Evolutionary conservation across 2,329 filamentous ascomycete genomes (phyloP).

Genomic region (Scedosporium apiospermum): DNA sequence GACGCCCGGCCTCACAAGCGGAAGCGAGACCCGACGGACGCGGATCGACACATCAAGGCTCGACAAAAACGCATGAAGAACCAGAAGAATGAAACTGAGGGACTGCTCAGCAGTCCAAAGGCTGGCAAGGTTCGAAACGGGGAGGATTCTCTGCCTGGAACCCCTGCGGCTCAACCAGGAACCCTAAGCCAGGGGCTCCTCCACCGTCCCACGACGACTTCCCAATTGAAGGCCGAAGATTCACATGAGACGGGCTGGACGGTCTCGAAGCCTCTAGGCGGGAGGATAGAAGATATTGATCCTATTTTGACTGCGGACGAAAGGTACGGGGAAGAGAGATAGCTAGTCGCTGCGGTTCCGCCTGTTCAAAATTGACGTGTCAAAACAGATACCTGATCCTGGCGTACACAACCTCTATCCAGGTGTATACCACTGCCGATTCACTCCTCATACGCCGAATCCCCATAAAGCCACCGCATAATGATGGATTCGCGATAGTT

Average conservation of each 20-base stretch:
- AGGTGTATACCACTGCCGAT: constrained; percentile 71
- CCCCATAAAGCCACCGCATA: constrained; percentile 29
- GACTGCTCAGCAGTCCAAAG: constrained; percentile 4
- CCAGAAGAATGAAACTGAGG: constrained; percentile 19
- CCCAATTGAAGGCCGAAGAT: background rate
- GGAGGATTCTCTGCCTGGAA: background rate
- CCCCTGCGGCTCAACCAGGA: background rate
- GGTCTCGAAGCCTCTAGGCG: constrained; percentile 55
- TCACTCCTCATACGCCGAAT: constrained; percentile 74
- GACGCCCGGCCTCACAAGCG: constrained; percentile 34
- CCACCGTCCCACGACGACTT: background rate
- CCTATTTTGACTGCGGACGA: constrained; percentile 53
- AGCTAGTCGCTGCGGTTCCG: background rate
- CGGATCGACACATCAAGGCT: constrained; percentile 22
- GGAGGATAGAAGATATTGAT: constrained; percentile 55
- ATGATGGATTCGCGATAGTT: constrained; percentile 21
- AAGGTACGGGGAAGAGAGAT: constrained; percentile 17
- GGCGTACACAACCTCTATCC: constrained; percentile 63
- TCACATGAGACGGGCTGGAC: constrained; percentile 36
- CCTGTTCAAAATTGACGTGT: background rate
- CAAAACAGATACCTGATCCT: constrained; percentile 59
- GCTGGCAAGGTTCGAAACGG: background rate
- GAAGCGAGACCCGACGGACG: constrained; percentile 34
- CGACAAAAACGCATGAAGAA: constrained; percentile 29
- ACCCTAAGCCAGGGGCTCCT: background rate